These are phyloP conservation scores for Neurospora sp. DNA, from an alignment of 495 filamentous ascomycete species.

Conservation along the genomic window DNA sequence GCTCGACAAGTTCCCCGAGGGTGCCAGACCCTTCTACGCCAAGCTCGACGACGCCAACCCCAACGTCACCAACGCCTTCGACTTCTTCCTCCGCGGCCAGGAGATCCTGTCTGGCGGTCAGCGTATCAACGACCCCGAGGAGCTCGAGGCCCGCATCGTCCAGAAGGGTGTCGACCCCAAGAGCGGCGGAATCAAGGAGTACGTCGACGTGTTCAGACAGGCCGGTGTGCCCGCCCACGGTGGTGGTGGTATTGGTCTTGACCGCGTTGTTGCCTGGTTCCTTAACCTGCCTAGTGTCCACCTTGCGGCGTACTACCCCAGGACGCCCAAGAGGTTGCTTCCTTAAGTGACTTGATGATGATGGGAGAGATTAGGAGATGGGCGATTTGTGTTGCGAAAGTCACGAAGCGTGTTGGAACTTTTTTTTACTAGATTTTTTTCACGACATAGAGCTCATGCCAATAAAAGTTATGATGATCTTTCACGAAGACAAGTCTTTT, in stretches of 20 bases:
- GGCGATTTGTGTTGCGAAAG: background rate
- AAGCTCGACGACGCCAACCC: constrained; percentile 62
- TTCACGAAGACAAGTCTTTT: background rate
- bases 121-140: constrained; percentile 64
- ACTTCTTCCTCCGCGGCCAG: constrained; percentile 88
- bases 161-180: constrained; percentile 64
- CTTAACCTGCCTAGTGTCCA: constrained; percentile 74
- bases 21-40: constrained; percentile 82
- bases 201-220: constrained; percentile 69
- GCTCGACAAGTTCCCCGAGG: constrained; percentile 82
- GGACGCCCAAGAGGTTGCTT: constrained; percentile 73
- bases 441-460: background rate
- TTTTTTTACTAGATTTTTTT: background rate
- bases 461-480: background rate
- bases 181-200: constrained; percentile 57
- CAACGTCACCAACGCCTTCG: constrained; percentile 71
- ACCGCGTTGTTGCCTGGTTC: constrained; percentile 84
- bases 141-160: constrained; percentile 58
- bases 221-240: constrained; percentile 69
- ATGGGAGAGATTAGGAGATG: background rate
- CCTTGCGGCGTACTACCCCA: constrained; percentile 66
- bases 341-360: constrained; percentile 35
- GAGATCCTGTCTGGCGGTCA: constrained; percentile 84
- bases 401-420: background rate
- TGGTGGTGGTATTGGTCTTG: constrained; percentile 78